A percentile compares a stretch with the other conserved stretches of the same genome.
phyloP scores from a whole-genome alignment of 75 land plant species.

The Cunninghamia lanceolata region DNA sequence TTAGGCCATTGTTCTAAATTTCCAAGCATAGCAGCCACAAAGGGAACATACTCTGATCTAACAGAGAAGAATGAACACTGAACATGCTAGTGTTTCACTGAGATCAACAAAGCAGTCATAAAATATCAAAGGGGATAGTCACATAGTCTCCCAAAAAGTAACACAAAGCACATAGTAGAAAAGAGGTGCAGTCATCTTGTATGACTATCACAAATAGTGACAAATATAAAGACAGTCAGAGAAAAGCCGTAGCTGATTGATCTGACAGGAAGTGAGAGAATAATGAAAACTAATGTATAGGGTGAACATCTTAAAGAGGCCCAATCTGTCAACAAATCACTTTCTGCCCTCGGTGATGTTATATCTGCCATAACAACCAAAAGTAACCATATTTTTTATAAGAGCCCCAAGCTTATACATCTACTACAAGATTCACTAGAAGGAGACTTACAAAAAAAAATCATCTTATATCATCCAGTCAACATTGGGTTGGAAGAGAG shows the following conservation, averaged over 20 bases:
- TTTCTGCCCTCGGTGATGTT: slow-evolving; percentile 92
- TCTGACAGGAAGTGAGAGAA: slow-evolving; percentile 91
- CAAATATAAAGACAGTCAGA: too few species aligned
- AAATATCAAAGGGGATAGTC: too few species aligned
- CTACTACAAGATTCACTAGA: slow-evolving; percentile 61
- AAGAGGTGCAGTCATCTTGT: too few species aligned
- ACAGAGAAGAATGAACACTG: too few species aligned
- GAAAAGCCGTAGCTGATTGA: slow-evolving; percentile 97
- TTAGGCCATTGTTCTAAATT: too few species aligned
- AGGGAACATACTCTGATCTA: too few species aligned
- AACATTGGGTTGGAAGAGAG: slow-evolving; percentile 63
- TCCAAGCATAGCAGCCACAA: too few species aligned
- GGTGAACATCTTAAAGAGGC: slow-evolving; percentile 96
- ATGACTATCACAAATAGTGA: too few species aligned
- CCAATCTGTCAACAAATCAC: slow-evolving; percentile 79
- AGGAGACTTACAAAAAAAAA: slow-evolving; percentile 55
- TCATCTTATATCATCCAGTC: slow-evolving; percentile 79
- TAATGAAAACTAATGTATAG: slow-evolving; percentile 80
- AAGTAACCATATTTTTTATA: slow-evolving; percentile 81
- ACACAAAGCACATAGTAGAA: too few species aligned
- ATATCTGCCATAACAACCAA: slow-evolving; percentile 79
- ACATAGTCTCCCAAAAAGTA: too few species aligned
- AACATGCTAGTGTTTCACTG: too few species aligned
- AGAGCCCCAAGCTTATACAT: slow-evolving; percentile 50
- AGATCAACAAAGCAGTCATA: too few species aligned